phyloP scores from a whole-genome alignment of 768 basidiomycete species.

The Tulasnella sp. region DNA sequence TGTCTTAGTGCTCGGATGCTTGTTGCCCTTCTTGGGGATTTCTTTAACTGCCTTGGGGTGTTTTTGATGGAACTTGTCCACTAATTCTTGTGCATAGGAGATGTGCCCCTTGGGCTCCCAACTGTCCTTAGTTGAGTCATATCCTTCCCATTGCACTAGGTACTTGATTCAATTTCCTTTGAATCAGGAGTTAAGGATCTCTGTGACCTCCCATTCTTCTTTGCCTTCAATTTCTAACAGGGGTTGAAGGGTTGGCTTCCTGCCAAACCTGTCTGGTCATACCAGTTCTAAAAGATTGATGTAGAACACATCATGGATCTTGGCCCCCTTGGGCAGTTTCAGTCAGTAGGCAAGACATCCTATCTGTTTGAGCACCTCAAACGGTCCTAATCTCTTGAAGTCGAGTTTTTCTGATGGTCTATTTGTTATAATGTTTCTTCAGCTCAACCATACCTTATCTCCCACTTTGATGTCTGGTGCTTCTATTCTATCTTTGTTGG shows the following conservation, averaged over 20 bases:
- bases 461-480: too few species aligned
- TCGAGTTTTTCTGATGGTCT: conserved; percentile 17
- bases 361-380: neutral
- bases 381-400: conserved; percentile 12
- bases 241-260: neutral
- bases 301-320: conserved; percentile 7
- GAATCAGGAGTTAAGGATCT: neutral
- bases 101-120: neutral
- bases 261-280: neutral
- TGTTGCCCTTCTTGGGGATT: too few species aligned
- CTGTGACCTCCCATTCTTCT: neutral
- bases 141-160: neutral
- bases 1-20: too few species aligned
- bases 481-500: neutral
- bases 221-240: neutral
- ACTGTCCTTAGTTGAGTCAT: neutral
- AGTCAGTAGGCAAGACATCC: neutral
- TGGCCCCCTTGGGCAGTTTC: neutral
- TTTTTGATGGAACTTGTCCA: too few species aligned
- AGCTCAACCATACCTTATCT: too few species aligned
- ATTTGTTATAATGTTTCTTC: conserved; percentile 2
- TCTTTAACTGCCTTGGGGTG: too few species aligned
- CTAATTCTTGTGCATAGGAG: too few species aligned
- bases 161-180: neutral
- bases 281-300: neutral